Conservation (phyloP, 306 rosid species). For the Hylodesmum podocarpum region DNA sequence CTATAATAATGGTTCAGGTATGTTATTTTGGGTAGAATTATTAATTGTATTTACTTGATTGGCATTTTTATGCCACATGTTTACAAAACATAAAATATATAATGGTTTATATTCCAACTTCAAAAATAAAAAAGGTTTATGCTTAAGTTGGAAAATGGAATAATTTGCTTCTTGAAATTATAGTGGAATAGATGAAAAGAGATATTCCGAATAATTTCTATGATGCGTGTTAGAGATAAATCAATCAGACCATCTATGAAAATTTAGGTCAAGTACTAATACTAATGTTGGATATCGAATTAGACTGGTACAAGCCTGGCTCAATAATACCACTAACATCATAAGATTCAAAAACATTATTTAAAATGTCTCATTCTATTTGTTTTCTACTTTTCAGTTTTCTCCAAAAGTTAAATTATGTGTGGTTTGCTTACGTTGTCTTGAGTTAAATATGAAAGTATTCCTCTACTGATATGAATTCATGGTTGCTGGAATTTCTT, state of each 20-base stretch:
- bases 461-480: slow-evolving; percentile 17
- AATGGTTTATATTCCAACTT: neutral
- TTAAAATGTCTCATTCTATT: slow-evolving; percentile 9
- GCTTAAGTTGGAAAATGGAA: slow-evolving; percentile 18
- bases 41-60: neutral
- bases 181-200: neutral
- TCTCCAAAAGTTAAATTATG: slow-evolving; percentile 9
- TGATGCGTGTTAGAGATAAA: neutral
- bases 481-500: neutral
- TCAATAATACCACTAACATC: neutral
- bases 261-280: slow-evolving; percentile 5
- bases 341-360: neutral
- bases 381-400: too few relatives aligned
- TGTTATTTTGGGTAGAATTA: slow-evolving; percentile 22
- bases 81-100: slow-evolving; percentile 9
- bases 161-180: neutral
- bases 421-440: neutral
- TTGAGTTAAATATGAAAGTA: neutral
- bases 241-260: neutral
- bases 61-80: slow-evolving; percentile 15
- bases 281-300: neutral
- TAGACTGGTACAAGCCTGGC: neutral
- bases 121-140: slow-evolving; percentile 13
- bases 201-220: slow-evolving; percentile 5
- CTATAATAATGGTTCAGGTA: slow-evolving; percentile 95